phyloP scores from a whole-genome alignment of 106 monocot genomes.

The Amphibolis antarctica region DNA sequence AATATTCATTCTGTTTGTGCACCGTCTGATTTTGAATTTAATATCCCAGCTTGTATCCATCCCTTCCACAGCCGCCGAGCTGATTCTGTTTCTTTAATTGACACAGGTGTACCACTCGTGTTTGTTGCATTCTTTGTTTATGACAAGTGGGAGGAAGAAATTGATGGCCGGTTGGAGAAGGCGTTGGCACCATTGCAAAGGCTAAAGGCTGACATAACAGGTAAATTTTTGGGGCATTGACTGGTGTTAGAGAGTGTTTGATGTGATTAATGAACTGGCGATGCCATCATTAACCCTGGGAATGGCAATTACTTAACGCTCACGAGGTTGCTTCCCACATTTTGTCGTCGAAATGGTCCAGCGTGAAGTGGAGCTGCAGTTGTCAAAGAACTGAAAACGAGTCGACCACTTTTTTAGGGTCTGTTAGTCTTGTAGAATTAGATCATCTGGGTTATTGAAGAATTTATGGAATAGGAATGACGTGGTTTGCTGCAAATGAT shows the following conservation, averaged over 20 bases:
- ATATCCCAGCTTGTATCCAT: background rate
- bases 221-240: slow-evolving; percentile 12
- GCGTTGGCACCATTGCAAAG: slow-evolving; percentile 1
- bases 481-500: too few relatives aligned
- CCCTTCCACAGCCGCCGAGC: background rate
- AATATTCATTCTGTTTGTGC: slow-evolving; percentile 1
- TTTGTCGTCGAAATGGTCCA: background rate
- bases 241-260: too few relatives aligned
- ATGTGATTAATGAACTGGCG: too few relatives aligned
- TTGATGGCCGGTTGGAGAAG: slow-evolving; percentile 25
- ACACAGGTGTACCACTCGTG: slow-evolving; percentile 34
- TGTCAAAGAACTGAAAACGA: background rate
- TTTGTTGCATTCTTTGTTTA: slow-evolving; percentile 39
- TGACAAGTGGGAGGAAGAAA: slow-evolving; percentile 65
- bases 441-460: too few relatives aligned
- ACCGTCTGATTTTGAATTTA: background rate
- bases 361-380: background rate
- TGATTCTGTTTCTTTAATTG: background rate
- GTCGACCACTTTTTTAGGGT: background rate
- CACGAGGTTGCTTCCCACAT: background rate
- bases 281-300: too few relatives aligned
- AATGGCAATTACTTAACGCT: background rate
- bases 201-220: slow-evolving; percentile 14
- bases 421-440: too few relatives aligned
- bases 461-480: too few relatives aligned